Base-by-base conservation (phyloP, 1,139 yeast species). In the Wickerhamiella infanticola region DNA sequence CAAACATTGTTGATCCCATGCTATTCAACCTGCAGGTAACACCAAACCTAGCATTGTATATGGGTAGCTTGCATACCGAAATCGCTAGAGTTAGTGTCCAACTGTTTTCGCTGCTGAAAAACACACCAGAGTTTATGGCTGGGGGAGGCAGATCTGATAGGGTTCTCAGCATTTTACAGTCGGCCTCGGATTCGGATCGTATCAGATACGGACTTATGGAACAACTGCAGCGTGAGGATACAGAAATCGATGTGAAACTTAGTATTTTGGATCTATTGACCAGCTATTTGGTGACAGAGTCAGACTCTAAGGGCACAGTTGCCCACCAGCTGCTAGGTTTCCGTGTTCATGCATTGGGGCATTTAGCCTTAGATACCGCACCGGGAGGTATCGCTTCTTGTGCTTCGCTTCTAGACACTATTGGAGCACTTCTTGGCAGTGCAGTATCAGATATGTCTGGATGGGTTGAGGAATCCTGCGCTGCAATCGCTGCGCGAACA, bases 291-390 rank as follows among this genome's bases (percentile, higher is more conserved):
- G 61, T 66, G 1, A 57, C 59, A 2, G 23, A 13, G 11, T 24
- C 37, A 4, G 65, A 66, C 29, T 61, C 62, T 3, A 63, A 61
- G 35, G 66, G 67, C 5, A 73, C 79, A 0, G 71, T 81, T 1
- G 68, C 88, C 0, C 96, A 86, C 58, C 79, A 80, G 54, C 61
- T 90, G 8, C 68, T 90, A 1, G 97, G 97, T 0, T 86, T 77
- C 58, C 72, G 69, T 46, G 65, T 69, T 31, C 62, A 65, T 2
- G 64, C 64, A 6, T 61, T 63, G 41, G 71, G 69, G 29, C 58
- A 65, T 2, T 52, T 74, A n/a, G 61, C 69, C 2, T 54, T 66
- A 8, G 77, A 75, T 8, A 63, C 64, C 8, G 60, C 62, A 3
- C 51, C 66, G 3, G 69, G 75, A 0, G 76, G 75, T 24, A 70